Conservation (phyloP, 129 eudicot genomes). For the Silybum marianum region DNA sequence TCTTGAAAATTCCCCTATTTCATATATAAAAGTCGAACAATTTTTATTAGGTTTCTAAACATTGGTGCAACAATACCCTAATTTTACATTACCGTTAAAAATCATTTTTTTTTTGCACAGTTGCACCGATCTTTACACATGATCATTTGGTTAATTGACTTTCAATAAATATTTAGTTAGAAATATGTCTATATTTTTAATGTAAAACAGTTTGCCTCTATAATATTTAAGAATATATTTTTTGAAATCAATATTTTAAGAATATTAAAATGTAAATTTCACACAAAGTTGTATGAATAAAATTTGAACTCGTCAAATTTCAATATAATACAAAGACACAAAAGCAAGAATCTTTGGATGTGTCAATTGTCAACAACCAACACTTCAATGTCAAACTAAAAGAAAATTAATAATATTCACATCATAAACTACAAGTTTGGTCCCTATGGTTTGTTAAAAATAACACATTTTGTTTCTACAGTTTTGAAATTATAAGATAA, state of each 20-base stretch:
- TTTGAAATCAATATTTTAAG: neutral
- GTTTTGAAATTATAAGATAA: too few relatives aligned
- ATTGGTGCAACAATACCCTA: too few relatives aligned
- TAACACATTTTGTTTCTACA: too few relatives aligned
- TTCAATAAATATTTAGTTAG: too few relatives aligned
- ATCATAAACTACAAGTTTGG: neutral
- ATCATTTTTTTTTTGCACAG: neutral
- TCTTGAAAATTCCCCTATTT: too few relatives aligned
- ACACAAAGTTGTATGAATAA: neutral
- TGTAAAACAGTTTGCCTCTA: too few relatives aligned
- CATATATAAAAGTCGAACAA: too few relatives aligned
- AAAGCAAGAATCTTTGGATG: slow-evolving; percentile 3
- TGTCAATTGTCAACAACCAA: neutral
- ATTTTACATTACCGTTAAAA: neutral
- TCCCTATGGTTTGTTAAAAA: too few relatives aligned
- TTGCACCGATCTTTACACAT: neutral
- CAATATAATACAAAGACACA: neutral
- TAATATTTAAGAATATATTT: too few relatives aligned
- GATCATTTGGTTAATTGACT: neutral
- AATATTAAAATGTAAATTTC: neutral
- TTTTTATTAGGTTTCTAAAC: too few relatives aligned
- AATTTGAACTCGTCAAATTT: neutral
- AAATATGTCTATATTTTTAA: too few relatives aligned
- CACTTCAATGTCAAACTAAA: neutral
- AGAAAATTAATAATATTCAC: too few relatives aligned